Percentiles rank a stretch among this genome's conserved stretches.
Conservation (phyloP, 1,139 yeast genomes). For the Pichia sp. region DNA sequence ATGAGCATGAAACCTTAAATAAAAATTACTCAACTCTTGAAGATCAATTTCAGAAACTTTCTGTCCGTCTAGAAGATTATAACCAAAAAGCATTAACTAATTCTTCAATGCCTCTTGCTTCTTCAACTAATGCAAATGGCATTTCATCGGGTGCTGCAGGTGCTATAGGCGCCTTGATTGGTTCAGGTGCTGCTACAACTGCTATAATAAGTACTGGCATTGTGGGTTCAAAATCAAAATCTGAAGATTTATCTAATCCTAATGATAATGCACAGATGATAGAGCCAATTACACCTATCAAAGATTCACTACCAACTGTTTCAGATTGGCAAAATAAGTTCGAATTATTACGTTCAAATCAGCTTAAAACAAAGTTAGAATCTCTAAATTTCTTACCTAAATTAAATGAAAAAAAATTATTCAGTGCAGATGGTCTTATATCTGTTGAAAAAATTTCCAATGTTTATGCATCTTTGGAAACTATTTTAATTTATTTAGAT, state of each 20-base stretch:
- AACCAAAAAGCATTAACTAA: background rate
- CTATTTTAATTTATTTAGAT: slow-evolving; percentile 36
- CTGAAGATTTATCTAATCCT: background rate
- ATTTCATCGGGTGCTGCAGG: background rate
- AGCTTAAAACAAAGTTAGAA: slow-evolving; percentile 5
- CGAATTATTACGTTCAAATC: slow-evolving; percentile 36
- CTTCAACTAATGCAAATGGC: background rate
- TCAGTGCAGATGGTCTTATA: slow-evolving; percentile 34
- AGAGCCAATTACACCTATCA: background rate
- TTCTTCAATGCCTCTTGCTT: background rate
- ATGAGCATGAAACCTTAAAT: slow-evolving; percentile 8
- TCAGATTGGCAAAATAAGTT: slow-evolving; percentile 42
- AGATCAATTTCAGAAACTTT: no score
- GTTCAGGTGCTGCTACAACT: slow-evolving; percentile 10
- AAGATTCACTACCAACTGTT: slow-evolving; percentile 3
- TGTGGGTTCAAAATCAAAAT: background rate
- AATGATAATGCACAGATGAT: background rate
- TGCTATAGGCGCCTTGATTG: slow-evolving; percentile 2
- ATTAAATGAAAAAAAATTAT: slow-evolving; percentile 4
- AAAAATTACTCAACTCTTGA: slow-evolving; percentile 5
- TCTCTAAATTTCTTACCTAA: slow-evolving; percentile 1
- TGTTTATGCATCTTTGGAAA: slow-evolving; percentile 43
- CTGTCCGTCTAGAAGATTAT: no score
- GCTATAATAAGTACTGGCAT: background rate
- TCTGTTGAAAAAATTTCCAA: slow-evolving; percentile 41